Evolutionary conservation across 2,329 filamentous ascomycete species (phyloP), one percentile per base, ranked within the genome.

Genomic region (Fusarium haematococcum): DNA sequence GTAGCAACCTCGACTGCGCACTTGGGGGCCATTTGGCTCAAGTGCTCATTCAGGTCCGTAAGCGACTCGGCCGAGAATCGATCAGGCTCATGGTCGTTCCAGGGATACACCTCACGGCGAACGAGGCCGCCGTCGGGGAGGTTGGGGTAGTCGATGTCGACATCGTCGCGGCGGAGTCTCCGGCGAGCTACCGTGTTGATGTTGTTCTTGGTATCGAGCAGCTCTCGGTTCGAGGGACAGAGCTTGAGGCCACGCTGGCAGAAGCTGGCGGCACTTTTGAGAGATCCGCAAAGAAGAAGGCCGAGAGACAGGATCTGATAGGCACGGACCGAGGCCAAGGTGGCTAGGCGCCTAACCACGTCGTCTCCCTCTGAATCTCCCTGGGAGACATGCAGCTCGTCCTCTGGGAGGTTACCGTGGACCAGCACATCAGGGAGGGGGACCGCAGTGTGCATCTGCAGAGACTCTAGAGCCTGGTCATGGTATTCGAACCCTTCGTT

Each of bases 401-500:
- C 82, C 6, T 82, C 73, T 2, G 79, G 79, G 13, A 88, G 81
- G 41, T 81, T 81, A 50, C 86, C 86, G 76, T 86, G 81, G 33
- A 83, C 80, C 27, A 91, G 81, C 16, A 90, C 83, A 20, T 85
- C 84, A 6, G 87, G 85, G 8, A 85, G 69, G 1, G 82, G 79
- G 3, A 81, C 80, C 25, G 79, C 78, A 8, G 77, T 65, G 45
- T 81, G 77, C 74, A 78, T 81, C 63, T 76, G 75, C 57, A 92
- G 82, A 11, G 88, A 85, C 61, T 90, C 88, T 8, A 87, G 75
- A 10, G 92, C 91, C 76, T 89, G 85, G 18, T 95, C 91, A 80
- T 97, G 92, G 78, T 95, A 97, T 82, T 98, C 95, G 76, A 94
- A 95, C 43, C 90, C 89, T 71, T 96, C 93, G 65, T 97, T 92